phyloP scores from a whole-genome alignment of 2,329 filamentous ascomycete genomes.

The Alternaria panax region DNA sequence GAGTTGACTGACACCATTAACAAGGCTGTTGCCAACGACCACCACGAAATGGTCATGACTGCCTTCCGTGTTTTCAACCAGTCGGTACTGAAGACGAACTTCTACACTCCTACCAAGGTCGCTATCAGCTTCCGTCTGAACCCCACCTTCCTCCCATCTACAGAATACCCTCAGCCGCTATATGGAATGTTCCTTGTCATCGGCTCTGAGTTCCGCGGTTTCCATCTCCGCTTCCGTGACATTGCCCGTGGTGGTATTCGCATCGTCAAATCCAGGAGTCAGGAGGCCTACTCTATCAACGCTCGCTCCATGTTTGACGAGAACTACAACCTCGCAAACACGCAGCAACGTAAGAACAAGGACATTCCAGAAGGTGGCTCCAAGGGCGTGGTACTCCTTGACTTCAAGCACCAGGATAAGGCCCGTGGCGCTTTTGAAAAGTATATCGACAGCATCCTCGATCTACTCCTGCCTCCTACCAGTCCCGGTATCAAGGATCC shows the following conservation, averaged over 20 bases:
- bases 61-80: slow-evolving; percentile 96
- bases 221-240: slow-evolving; percentile 96
- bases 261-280: slow-evolving; percentile 97
- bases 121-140: slow-evolving; percentile 95
- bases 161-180: slow-evolving; percentile 91
- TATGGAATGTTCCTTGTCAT: slow-evolving; percentile 99
- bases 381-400: slow-evolving; percentile 95
- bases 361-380: slow-evolving; percentile 98
- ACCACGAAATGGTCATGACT: slow-evolving; percentile 97
- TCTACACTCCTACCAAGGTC: slow-evolving; percentile 97
- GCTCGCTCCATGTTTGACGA: slow-evolving; percentile 96
- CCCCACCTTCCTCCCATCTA: slow-evolving; percentile 83
- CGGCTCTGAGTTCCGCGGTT: slow-evolving; percentile 93
- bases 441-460: slow-evolving; percentile 98
- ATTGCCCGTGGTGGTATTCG: slow-evolving; percentile 97
- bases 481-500: slow-evolving; percentile 99
- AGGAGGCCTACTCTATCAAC: slow-evolving; percentile 96
- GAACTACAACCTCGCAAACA: slow-evolving; percentile 98
- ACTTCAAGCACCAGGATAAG: slow-evolving; percentile 93
- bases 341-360: slow-evolving; percentile 99
- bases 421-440: slow-evolving; percentile 94
- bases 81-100: slow-evolving; percentile 94
- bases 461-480: slow-evolving; percentile 85
- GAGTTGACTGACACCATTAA: slow-evolving; percentile 51
- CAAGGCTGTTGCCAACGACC: slow-evolving; percentile 71